Evolutionary conservation across 176 grass and related monocot species (phyloP).

Genomic region (Eleusine indica): DNA sequence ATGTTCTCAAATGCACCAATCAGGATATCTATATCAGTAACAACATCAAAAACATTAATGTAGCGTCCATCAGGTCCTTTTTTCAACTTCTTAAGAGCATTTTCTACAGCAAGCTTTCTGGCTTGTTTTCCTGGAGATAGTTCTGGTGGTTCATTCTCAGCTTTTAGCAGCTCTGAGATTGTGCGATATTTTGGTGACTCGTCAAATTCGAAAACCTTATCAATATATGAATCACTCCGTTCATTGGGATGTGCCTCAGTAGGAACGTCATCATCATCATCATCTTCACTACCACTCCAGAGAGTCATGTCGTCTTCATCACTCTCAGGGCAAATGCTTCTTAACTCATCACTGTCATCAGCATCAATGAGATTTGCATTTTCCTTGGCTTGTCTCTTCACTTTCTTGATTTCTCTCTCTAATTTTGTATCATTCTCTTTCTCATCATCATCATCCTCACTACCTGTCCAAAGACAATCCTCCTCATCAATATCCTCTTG

Average conservation of each 20-base stretch:
- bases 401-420: slow-evolving; percentile 84
- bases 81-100: slow-evolving; percentile 94
- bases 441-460: slow-evolving; percentile 73
- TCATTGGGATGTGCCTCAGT: slow-evolving; percentile 67
- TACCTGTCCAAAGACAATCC: slow-evolving; percentile 90
- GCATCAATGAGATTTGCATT: slow-evolving; percentile 82
- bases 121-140: slow-evolving; percentile 90
- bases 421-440: slow-evolving; percentile 63
- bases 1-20: slow-evolving; percentile 99
- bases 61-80: slow-evolving; percentile 87
- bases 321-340: slow-evolving; percentile 84
- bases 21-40: slow-evolving; percentile 89
- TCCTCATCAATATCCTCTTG: slow-evolving; percentile 78
- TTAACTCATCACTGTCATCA: slow-evolving; percentile 84
- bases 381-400: slow-evolving; percentile 71
- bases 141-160: slow-evolving; percentile 88
- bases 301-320: slow-evolving; percentile 82
- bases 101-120: slow-evolving; percentile 92
- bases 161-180: slow-evolving; percentile 78
- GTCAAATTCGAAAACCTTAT: slow-evolving; percentile 97
- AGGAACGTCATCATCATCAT: slow-evolving; percentile 76
- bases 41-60: slow-evolving; percentile 89
- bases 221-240: slow-evolving; percentile 78
- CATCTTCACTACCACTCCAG: slow-evolving; percentile 90
- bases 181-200: slow-evolving; percentile 85